phyloP scores from a whole-genome alignment of 257 asterid species.

The Solanum chiquidenum region DNA sequence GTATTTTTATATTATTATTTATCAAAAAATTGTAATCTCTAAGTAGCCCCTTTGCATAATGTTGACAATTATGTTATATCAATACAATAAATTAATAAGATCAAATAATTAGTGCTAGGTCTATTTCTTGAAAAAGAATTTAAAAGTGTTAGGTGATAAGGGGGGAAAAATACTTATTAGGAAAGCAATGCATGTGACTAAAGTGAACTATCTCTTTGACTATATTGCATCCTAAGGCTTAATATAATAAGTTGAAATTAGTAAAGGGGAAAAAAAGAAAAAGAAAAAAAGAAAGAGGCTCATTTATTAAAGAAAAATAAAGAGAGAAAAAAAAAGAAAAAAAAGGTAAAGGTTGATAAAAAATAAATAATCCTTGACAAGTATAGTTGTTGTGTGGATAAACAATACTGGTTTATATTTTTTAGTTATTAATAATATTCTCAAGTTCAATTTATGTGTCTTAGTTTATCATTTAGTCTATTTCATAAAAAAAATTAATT shows the following conservation, averaged over 20 bases:
- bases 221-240: background rate
- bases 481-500: background rate
- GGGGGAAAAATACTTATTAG: background rate
- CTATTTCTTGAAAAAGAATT: background rate
- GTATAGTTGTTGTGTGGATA: background rate
- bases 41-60: background rate
- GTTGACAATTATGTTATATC: background rate
- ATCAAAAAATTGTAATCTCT: background rate
- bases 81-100: background rate
- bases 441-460: background rate
- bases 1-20: too few relatives aligned
- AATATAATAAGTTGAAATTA: background rate
- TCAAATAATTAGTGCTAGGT: background rate
- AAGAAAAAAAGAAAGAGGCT: background rate
- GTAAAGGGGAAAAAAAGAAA: background rate
- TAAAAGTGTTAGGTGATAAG: background rate
- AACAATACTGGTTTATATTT: background rate
- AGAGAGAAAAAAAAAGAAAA: background rate
- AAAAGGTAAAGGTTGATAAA: background rate
- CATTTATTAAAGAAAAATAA: background rate
- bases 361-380: background rate
- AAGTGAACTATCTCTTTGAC: background rate
- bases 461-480: background rate
- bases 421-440: background rate
- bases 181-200: constrained; percentile 8